A percentile compares a stretch with the other conserved stretches of the same genome.
Evolutionary conservation across 1,139 yeast genomes (phyloP).

Genomic region (Scheffersomyces cryptocercus): DNA sequence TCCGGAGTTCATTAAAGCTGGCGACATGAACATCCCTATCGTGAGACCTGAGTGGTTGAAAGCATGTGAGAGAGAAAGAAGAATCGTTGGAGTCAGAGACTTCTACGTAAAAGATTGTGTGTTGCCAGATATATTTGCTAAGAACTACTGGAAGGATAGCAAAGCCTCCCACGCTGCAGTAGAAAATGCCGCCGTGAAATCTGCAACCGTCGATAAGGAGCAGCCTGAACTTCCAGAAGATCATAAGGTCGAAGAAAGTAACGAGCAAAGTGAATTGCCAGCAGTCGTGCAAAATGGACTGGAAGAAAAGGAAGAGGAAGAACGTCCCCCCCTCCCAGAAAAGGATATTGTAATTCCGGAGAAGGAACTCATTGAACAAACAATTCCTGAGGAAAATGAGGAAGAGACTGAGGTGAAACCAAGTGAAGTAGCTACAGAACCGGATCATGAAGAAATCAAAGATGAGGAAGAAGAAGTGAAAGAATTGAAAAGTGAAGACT

Average conservation of each 20-base stretch:
- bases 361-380: not conserved
- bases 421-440: slow-evolving; percentile 1
- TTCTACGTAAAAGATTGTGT: slow-evolving; percentile 62
- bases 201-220: not conserved
- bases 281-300: no score
- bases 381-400: slow-evolving; percentile 4
- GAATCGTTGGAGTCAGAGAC: slow-evolving; percentile 91
- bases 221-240: not conserved
- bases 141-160: slow-evolving; percentile 39
- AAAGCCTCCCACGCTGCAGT: slow-evolving; percentile 2
- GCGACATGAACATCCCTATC: slow-evolving; percentile 85
- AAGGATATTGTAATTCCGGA: not conserved
- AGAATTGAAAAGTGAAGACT: slow-evolving; percentile 1
- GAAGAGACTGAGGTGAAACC: not conserved
- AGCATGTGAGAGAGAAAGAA: slow-evolving; percentile 87
- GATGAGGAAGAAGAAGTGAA: not conserved
- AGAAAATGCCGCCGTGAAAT: not conserved
- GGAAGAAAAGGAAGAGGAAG: slow-evolving; percentile 19
- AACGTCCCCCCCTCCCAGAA: slow-evolving; percentile 3
- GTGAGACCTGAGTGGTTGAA: slow-evolving; percentile 97
- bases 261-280: not conserved
- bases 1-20: slow-evolving; percentile 73
- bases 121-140: slow-evolving; percentile 48
- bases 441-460: not conserved
- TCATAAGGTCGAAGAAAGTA: not conserved